Evolutionary conservation across 345 rosid genomes (phyloP), one percentile per base, ranked within the genome.

Genomic region (Ailanthus altissimus): DNA sequence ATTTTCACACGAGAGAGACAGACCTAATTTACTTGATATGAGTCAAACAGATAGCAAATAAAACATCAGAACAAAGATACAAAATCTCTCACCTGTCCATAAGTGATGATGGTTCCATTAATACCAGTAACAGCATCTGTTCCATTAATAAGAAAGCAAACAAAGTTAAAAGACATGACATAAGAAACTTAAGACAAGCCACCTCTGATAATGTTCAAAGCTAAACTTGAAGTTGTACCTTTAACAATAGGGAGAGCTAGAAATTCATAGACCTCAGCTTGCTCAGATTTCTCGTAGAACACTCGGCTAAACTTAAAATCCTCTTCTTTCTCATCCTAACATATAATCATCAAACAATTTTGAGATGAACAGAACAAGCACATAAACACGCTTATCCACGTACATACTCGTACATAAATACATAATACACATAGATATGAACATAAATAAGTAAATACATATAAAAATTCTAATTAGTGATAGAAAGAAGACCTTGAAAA

Each of bases 101-200:
- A 90, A 42, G 94, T 88, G 75, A 94, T 94, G 81, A 94, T 87
- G 8, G 94, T 89, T 46, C 98, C 98, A 75, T 92, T 94, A 21
- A 84, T 83, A 47, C 79, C 97, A 67, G 86, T 89, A 23, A 91
- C 68, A 62, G 89, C 92, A 85, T 89, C 93, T 92, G 89, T 73
- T 79, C 78, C 60, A 64, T 49, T 47, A 23, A 53, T 56, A 40
- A 12, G 75, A 20, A 76, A 28, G 53, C 1, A 28, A 10, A 78
- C 9, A 40, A 2, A 74, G 62, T 71, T 61, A 20, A 71, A n/a
- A 74, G n/a, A 40, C 60, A 58, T 32, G 38, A 32, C 38, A 32
- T 32, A 32, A 32, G 38, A 49, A 26, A 72, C n/a, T 72, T 43
- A 5, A 57, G 26, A 46, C 25, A 42, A 61, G 11, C 43, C 43